Conservation (phyloP, 371 early-diverging fungal genomes). For the Coemansia sp. region DNA sequence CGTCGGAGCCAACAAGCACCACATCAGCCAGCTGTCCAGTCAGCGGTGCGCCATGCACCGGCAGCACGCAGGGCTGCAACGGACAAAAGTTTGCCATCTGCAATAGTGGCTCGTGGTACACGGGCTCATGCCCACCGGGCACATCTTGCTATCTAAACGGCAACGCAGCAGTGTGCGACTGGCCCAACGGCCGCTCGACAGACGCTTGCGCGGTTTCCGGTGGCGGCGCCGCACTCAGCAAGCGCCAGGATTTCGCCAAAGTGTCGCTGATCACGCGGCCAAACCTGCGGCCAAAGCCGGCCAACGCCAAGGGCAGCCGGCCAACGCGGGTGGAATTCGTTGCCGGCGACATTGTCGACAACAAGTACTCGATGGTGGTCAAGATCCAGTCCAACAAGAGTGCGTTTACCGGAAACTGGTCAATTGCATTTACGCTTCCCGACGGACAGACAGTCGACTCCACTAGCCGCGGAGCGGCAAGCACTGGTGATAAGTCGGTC, state of each 20-base stretch:
- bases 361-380: conserved; percentile 29
- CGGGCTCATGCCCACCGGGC: conserved; percentile 27
- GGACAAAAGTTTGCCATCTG: conserved; percentile 43
- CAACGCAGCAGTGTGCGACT: conserved; percentile 34
- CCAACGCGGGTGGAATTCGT: conserved; percentile 44
- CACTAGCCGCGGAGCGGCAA: conserved; percentile 31
- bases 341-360: conserved; percentile 25
- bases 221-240: conserved; percentile 6
- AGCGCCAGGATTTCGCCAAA: conserved; percentile 24
- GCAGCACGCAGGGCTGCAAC: conserved; percentile 36
- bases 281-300: conserved; percentile 35
- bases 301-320: conserved; percentile 19
- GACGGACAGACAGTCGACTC: conserved; percentile 35
- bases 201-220: conserved; percentile 23
- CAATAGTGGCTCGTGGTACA: conserved; percentile 30
- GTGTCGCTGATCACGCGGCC: conserved; percentile 32
- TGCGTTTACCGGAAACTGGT: conserved; percentile 40
- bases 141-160: conserved; percentile 38
- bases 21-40: conserved; percentile 27
- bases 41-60: conserved; percentile 31
- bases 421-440: conserved; percentile 30
- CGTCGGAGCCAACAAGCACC: conserved; percentile 12
- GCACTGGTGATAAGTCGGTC: conserved; percentile 11
- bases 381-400: conserved; percentile 33
- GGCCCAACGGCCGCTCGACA: conserved; percentile 40